Evolutionary conservation across 2,329 filamentous ascomycete genomes (phyloP).

Genomic region (Tolypocladium ovalisporum): DNA sequence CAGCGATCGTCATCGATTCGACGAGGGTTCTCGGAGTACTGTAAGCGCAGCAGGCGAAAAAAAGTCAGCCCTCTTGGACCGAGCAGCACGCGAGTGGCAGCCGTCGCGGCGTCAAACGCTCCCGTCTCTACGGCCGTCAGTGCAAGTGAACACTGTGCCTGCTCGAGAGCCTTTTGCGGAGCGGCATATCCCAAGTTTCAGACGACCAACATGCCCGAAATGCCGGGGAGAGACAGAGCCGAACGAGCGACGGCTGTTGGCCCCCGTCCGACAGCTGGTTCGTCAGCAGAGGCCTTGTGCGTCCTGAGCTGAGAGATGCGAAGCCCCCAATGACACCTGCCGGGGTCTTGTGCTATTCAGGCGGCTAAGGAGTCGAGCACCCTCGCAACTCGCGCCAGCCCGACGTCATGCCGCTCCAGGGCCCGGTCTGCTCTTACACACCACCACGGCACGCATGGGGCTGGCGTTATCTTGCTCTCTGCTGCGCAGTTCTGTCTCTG

Average conservation of each 20-base stretch:
- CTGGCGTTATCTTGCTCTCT: not conserved
- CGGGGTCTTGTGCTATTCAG: not conserved
- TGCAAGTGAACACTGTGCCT: not conserved
- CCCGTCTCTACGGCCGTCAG: not conserved
- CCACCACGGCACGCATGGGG: not conserved
- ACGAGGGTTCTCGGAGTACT: not conserved
- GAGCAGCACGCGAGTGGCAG: not conserved
- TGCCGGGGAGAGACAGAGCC: not conserved
- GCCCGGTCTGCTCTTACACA: not conserved
- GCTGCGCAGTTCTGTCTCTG: not conserved
- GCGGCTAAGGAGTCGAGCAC: not conserved
- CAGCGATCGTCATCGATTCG: not conserved
- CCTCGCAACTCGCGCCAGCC: not conserved
- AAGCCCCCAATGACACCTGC: not conserved
- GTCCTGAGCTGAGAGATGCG: not conserved
- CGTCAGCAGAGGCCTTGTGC: not conserved
- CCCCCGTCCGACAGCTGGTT: not conserved
- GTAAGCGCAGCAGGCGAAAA: not conserved
- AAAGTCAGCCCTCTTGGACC: not conserved
- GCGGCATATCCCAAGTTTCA: not conserved
- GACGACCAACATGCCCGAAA: not conserved
- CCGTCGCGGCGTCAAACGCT: not conserved
- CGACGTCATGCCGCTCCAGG: not conserved
- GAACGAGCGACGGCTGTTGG: not conserved
- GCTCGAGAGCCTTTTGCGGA: not conserved